Evolutionary conservation across 139 green algal genomes (phyloP).

Genomic region (Prasinococcaceae sp.): DNA sequence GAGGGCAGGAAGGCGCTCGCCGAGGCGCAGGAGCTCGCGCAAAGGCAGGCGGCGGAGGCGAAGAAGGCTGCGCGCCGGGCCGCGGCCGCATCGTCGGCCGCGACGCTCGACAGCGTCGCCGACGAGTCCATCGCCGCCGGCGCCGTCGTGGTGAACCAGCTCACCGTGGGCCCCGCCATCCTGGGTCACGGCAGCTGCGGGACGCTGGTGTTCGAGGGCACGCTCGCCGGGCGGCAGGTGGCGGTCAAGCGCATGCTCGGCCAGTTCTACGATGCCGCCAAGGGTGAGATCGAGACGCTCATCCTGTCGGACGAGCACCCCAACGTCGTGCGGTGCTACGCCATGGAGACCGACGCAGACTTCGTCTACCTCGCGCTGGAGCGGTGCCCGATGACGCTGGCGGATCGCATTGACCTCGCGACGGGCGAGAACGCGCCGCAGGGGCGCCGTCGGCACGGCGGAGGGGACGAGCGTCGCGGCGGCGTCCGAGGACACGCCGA

Average conservation of each 20-base stretch:
- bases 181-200: constrained; percentile 38
- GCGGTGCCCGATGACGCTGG: constrained; percentile 48
- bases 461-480: neutral
- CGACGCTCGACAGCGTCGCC: neutral
- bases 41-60: neutral
- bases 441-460: no score
- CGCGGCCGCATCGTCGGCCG: neutral
- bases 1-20: neutral
- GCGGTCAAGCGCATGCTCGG: constrained; percentile 32
- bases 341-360: constrained; percentile 88
- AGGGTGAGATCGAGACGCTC: constrained; percentile 83
- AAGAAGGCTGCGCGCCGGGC: neutral
- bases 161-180: constrained; percentile 22
- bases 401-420: constrained; percentile 17
- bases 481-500: neutral
- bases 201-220: constrained; percentile 35
- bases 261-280: constrained; percentile 37
- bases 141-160: constrained; percentile 7
- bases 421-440: neutral
- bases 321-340: constrained; percentile 85
- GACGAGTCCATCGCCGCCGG: neutral
- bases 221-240: constrained; percentile 24
- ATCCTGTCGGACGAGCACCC: constrained; percentile 88
- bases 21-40: neutral
- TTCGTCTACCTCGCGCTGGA: constrained; percentile 98